Percentiles rank a stretch among this genome's conserved stretches.
Evolutionary conservation across 83 land plant genomes (phyloP).

Genomic region (Diphasiastrum complanatum): DNA sequence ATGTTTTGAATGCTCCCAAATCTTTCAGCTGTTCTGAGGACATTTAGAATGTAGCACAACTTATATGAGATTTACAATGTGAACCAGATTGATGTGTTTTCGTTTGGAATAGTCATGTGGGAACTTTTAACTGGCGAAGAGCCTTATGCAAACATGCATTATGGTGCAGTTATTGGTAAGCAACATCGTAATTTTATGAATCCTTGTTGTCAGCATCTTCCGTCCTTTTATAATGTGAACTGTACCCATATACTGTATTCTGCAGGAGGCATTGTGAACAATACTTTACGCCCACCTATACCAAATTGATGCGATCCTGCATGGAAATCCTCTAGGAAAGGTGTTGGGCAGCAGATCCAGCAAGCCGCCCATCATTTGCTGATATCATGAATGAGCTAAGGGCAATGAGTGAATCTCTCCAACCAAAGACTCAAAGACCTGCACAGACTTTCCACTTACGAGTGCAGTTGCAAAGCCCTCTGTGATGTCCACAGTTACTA

Average conservation of each 20-base stretch:
- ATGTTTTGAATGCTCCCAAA: neutral
- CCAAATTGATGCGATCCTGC: slow-evolving; percentile 79
- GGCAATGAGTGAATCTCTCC: slow-evolving; percentile 62
- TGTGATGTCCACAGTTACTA: no score
- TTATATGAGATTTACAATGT: no score
- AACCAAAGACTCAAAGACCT: no score
- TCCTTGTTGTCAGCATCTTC: neutral
- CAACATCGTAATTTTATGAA: neutral
- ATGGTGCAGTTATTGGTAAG: slow-evolving; percentile 64
- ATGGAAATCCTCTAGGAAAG: slow-evolving; percentile 69
- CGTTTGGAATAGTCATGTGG: slow-evolving; percentile 71
- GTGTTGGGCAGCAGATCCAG: slow-evolving; percentile 66
- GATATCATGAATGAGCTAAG: slow-evolving; percentile 59
- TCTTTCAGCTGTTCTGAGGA: neutral
- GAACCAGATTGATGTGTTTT: slow-evolving; percentile 63
- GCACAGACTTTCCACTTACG: no score
- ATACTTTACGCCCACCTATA: slow-evolving; percentile 58
- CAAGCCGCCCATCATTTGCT: slow-evolving; percentile 55
- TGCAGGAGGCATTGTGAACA: slow-evolving; percentile 68
- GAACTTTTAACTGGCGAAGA: slow-evolving; percentile 69
- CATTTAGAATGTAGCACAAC: neutral
- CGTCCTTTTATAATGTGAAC: neutral
- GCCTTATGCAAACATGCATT: slow-evolving; percentile 63
- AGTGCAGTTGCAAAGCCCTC: no score
- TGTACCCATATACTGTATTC: neutral